Evolutionary conservation across 1,284 basidiomycete species (phyloP), one percentile per base, ranked within the genome.

Genomic region (Apiotrichum gamsii): DNA sequence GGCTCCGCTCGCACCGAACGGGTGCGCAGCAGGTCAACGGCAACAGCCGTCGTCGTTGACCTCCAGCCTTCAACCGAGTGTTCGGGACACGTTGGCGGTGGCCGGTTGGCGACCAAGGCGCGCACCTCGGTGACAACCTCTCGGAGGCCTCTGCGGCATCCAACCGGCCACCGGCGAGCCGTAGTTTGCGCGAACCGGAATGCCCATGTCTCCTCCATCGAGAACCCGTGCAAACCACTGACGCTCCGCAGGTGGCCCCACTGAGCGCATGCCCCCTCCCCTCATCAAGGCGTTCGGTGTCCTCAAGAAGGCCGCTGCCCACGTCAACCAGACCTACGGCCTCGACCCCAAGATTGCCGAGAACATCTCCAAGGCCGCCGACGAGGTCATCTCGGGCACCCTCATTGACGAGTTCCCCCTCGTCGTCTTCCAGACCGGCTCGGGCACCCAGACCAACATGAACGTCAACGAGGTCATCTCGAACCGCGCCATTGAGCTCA

Each of bases 371-470:
- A 75, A 84, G 59, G 95, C 95, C 49, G 88, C 95, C 42, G 93
- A 98, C 74, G 95, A 99, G 84, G 94, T 98, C 64, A 97, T 98
- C 70, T 86, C 87, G 43, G 94, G 94, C 52, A 90, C 93, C 74
- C 82, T 98, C 52, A 79, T 84, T 32, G 90, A 90, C 58, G 87
- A 99, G 74, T 99, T 99, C 78, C 95, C 95, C 21, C 78, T 99
- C 31, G 95, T 98, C 47, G 94, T 99, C 40, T 98, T 96, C 82
- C 95, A 99, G 76, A 99, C 95, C 39, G 95, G 95, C 49, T 95
- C 90, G 49, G 95, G 95, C 42, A 99, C 95, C 3, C 95, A 99
- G 75, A 94, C 89, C 71, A 99, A 99, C 79, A 99, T 99, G 95
- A 99, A 98, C 74, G 88, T 83, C 54, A 99, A 99, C 73, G 95